phyloP scores from a whole-genome alignment of 2,329 filamentous ascomycete species.

The Alternaria arborescens region DNA sequence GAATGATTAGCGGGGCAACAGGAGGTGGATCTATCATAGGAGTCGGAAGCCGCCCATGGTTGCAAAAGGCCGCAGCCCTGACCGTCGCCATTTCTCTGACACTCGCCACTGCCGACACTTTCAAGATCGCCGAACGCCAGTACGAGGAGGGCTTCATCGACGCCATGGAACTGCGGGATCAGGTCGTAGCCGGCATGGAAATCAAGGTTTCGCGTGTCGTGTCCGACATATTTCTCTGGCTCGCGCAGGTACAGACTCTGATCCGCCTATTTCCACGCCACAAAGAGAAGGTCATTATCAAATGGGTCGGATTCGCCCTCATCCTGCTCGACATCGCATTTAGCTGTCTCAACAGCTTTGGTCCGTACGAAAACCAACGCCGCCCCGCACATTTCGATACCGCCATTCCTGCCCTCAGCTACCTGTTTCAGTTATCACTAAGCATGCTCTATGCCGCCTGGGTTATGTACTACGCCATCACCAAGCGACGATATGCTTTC shows the following conservation, averaged over 20 bases:
- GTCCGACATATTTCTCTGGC: conserved; percentile 95
- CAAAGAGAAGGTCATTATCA: conserved; percentile 97
- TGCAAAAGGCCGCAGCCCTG: conserved; percentile 76
- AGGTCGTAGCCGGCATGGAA: conserved; percentile 84
- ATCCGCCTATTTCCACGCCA: conserved; percentile 96
- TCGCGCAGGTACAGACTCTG: conserved; percentile 95
- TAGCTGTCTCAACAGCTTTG: conserved; percentile 89
- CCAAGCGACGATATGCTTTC: conserved; percentile 89
- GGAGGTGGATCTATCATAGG: conserved; percentile 72
- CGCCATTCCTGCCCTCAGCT: conserved; percentile 88
- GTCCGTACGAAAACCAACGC: conserved; percentile 60
- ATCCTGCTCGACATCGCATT: conserved; percentile 92
- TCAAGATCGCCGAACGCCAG: conserved; percentile 81
- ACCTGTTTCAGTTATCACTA: conserved; percentile 87
- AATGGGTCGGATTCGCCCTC: conserved; percentile 95
- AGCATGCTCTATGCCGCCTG: conserved; percentile 90
- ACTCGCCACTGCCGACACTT: conserved; percentile 91
- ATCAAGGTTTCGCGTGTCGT: conserved; percentile 91
- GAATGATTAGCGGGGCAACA: conserved; percentile 82
- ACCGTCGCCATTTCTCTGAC: conserved; percentile 82
- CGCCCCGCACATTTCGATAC: conserved; percentile 82
- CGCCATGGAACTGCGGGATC: conserved; percentile 74
- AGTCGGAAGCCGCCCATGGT: conserved; percentile 90
- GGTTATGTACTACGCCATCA: conserved; percentile 93
- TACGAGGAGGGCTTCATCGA: conserved; percentile 84